Evolutionary conservation across 805 yeast genomes (phyloP), one percentile per base, ranked within the genome.

Genomic region (Isabelozyma heimii): DNA sequence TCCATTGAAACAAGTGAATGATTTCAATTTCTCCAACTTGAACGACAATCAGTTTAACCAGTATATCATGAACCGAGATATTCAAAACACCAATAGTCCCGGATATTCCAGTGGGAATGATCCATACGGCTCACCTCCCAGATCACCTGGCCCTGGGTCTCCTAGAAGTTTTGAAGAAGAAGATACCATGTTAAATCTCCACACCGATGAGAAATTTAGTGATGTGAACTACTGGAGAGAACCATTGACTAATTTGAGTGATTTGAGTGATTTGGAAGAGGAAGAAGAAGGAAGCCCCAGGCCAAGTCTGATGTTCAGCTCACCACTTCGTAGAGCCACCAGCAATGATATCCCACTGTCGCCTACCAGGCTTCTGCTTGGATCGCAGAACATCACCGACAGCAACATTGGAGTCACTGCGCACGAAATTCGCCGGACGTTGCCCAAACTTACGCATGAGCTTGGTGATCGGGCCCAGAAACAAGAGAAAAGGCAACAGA

Each of bases 191-290:
- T 60, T 69, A 37, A 37, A 68, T 58, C 55, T 65, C n/a, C 59
- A 65, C 24, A 68, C 73, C 2, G 84, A 81, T 47, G 86, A 83
- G 54, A 81, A 80, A 53, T 94, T 74, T 64, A 88, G 89, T 7
- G 99, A 94, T 67, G 88, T 88, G 41, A 91, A 88, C 61, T 94
- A 80, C 65, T 94, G 99, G 99, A 75, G 96, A 54, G 92, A 85
- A 46, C 95, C 97, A 1, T 59, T 91, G 24, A 69, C 79, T 4
- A 83, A 83, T 51, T 59, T 87, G 20, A 80, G 81, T 49, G 88
- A 84, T 48, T 69, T 67, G 41, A 78, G 83, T 43, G 89, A 83
- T 47, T 61, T 73, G 12, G 82, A 79, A 51, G 62, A 73, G 49
- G 67, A 63, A 15, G 66, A 59, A n/a, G 48, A 16, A 9, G 46